phyloP scores from a whole-genome alignment of 2,329 filamentous ascomycete species.

The Proliferodiscus dingleyae region DNA sequence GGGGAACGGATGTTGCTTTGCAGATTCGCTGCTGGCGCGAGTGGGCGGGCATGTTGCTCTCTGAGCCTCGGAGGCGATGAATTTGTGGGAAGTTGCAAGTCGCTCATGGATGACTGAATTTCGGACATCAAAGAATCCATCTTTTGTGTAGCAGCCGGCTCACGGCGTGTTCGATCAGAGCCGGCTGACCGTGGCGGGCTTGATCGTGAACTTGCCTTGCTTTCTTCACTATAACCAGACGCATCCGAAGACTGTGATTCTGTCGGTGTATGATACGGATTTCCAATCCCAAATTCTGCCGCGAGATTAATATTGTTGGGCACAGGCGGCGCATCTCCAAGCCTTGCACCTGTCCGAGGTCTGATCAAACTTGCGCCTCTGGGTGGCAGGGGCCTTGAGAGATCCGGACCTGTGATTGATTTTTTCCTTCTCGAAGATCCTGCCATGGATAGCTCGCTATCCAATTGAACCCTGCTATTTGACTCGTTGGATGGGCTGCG shows the following conservation, averaged over 20 bases:
- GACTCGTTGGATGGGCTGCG: conserved; percentile 18
- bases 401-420: conserved; percentile 28
- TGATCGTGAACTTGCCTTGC: conserved; percentile 57
- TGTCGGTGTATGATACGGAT: conserved; percentile 60
- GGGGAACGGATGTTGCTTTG: conserved; percentile 24
- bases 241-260: conserved; percentile 62
- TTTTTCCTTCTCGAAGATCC: conserved; percentile 17
- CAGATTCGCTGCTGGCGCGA: conserved; percentile 12
- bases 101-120: conserved; percentile 47
- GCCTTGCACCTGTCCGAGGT: conserved; percentile 16
- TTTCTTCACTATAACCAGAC: conserved; percentile 55
- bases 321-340: conserved; percentile 23
- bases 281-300: conserved; percentile 55
- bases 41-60: conserved; percentile 13
- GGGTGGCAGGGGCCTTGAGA: conserved; percentile 27
- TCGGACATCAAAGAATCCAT: conserved; percentile 53
- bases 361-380: conserved; percentile 27
- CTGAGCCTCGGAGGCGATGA: conserved; percentile 25
- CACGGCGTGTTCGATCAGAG: conserved; percentile 31
- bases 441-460: conserved; percentile 1
- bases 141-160: conserved; percentile 34
- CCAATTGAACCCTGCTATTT: background rate
- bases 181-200: conserved; percentile 46
- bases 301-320: conserved; percentile 46
- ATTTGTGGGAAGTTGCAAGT: conserved; percentile 29